phyloP scores from a whole-genome alignment of 805 yeast genomes.

The Yarrowia yakushimensis region DNA sequence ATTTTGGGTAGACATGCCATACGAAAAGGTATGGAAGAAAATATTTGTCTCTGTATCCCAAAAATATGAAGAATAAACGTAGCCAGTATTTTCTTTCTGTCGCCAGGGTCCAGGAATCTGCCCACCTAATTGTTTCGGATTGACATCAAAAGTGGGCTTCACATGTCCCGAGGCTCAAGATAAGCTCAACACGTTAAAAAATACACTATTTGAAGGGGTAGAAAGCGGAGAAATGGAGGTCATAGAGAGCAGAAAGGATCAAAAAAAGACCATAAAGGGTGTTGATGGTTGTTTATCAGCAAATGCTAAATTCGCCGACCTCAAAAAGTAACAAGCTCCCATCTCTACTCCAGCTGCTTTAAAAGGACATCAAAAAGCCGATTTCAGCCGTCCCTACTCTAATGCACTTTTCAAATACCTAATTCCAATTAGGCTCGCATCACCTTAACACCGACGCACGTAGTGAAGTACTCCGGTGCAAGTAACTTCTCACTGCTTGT shows the following conservation, averaged over 20 bases:
- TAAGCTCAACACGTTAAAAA: not conserved
- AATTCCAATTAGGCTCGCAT: not conserved
- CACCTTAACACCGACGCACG: slow-evolving; percentile 21
- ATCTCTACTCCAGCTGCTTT: not conserved
- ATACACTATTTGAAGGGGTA: slow-evolving; percentile 1
- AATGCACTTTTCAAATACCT: not conserved
- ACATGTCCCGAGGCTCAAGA: slow-evolving; percentile 14
- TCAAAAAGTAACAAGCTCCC: too few relatives aligned
- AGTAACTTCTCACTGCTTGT: not conserved
- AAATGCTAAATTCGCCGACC: too few relatives aligned
- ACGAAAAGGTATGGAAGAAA: not conserved
- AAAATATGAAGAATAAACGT: too few relatives aligned
- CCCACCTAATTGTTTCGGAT: slow-evolving; percentile 2
- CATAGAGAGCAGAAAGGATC: too few relatives aligned
- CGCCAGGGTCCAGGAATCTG: not conserved
- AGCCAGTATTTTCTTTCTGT: too few relatives aligned
- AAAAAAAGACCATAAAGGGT: not conserved
- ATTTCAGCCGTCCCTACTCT: not conserved
- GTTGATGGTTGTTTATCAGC: too few relatives aligned
- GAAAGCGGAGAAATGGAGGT: too few relatives aligned
- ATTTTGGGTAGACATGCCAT: not conserved
- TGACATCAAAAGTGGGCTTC: too few relatives aligned
- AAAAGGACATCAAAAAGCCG: not conserved
- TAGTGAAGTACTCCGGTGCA: slow-evolving; percentile 1
- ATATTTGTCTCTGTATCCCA: not conserved